Base-by-base conservation (phyloP, 371 early-diverging fungal species). In the Chytridium lagenaria region DNA sequence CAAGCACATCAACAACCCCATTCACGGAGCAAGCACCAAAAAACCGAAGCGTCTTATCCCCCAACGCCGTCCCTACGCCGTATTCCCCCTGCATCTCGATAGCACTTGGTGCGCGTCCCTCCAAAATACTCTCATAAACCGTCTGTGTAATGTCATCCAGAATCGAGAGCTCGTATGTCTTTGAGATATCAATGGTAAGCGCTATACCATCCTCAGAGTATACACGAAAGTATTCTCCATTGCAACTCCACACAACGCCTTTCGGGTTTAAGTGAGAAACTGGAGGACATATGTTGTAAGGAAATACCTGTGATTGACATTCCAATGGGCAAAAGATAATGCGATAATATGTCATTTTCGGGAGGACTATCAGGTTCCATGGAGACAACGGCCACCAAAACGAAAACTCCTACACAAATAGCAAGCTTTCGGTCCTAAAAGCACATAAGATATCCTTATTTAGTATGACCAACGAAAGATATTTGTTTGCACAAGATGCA, bases 141-240 rank as follows among this genome's bases (percentile, higher is more conserved):
- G 36, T 10, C 7, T 7, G 12, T 15, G 61, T 34, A 12, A 61
- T 33, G 23, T 61, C 61, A 33, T 61, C 36, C n/a, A 31, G 5
- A 36, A 31, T 34, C 7, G 26, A 34, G 34, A 61, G 36, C 61
- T 37, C 34, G 10, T 26, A 15, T 7, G 31, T 7, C 2, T 28
- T 3, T 12, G 61, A 7, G 7, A 61, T 15, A 5, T 34, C 37
- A 15, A 61, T 61, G 34, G 34, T 16, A 61, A 61, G 7, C 5
- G 61, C 61, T 37, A 33, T 61, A 3, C 61, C 61, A 26, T 61
- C 61, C 36, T 61, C 34, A 10, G 61, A 34, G 61, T 61, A 61
- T 10, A 36, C 36, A 33, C 61, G 31, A 15, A 61, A 23, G 37
- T 61, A 37, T 3, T 37, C 36, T 2, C 36, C 36, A 61, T 37